Evolutionary conservation across 164 flowering plant genomes (phyloP).

Genomic region (Euptelea pleiosperma): DNA sequence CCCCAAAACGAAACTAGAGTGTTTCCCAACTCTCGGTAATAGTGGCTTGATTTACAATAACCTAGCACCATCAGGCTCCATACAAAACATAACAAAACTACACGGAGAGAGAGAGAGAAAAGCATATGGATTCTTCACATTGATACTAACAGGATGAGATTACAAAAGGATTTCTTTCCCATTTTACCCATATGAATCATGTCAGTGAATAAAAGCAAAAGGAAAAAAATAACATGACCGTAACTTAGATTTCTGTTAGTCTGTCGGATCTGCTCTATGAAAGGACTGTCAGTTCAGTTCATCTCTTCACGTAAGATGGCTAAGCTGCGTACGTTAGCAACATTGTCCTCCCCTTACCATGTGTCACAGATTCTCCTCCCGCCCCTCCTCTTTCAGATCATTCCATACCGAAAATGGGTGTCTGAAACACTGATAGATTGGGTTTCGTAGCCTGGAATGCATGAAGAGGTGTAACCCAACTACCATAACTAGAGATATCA

Average conservation of each 20-base stretch:
- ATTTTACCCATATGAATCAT: constrained; percentile 30
- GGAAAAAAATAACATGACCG: constrained; percentile 13
- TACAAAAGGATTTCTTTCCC: constrained; percentile 23
- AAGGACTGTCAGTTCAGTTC: constrained; percentile 33
- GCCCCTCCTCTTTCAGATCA: constrained; percentile 22
- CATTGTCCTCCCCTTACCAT: not conserved
- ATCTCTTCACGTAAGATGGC: constrained; percentile 5
- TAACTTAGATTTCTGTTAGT: constrained; percentile 37
- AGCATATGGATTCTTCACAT: constrained; percentile 6
- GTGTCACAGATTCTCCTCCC: constrained; percentile 21
- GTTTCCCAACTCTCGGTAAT: no score
- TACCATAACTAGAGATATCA: constrained; percentile 30
- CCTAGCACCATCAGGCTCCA: no score
- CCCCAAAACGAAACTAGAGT: no score
- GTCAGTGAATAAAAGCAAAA: constrained; percentile 27
- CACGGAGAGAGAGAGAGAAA: no score
- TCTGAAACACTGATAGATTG: constrained; percentile 55
- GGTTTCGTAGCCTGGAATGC: constrained; percentile 48
- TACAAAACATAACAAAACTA: no score
- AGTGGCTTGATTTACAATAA: no score
- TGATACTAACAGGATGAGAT: constrained; percentile 8
- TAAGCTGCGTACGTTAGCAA: constrained; percentile 9
- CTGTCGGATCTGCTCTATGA: constrained; percentile 29
- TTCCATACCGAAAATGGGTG: constrained; percentile 74
- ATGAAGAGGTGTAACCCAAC: constrained; percentile 41